These are phyloP conservation scores for Ottelia alismoides DNA, from an alignment of 106 monocot species.

Conservation along the genomic window DNA sequence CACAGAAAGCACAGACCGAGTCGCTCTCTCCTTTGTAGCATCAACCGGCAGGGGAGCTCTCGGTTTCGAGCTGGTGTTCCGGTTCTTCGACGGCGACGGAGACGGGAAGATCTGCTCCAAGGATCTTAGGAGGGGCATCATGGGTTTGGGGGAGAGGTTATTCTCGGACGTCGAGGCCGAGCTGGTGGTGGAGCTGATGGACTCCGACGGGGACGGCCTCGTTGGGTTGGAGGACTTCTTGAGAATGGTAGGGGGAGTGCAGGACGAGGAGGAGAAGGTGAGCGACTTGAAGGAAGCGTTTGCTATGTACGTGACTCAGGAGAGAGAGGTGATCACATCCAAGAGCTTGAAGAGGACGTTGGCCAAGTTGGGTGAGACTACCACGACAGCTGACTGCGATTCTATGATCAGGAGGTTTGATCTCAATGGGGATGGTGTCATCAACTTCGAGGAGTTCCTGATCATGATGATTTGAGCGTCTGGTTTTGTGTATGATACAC, in stretches of 20 bases:
- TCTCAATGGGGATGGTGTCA: constrained; percentile 41
- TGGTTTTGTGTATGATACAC: too few relatives aligned
- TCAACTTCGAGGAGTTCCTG: constrained; percentile 56
- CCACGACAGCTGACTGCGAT: constrained; percentile 27
- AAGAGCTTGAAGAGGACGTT: constrained; percentile 35
- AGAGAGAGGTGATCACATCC: constrained; percentile 27
- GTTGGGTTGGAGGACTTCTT: constrained; percentile 28
- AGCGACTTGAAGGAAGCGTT: constrained; percentile 35
- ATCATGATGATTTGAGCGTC: constrained; percentile 60
- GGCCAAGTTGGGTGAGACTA: constrained; percentile 15
- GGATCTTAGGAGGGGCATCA: constrained; percentile 26
- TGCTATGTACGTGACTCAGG: constrained; percentile 25
- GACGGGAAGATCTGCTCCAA: constrained; percentile 34
- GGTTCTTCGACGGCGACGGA: constrained; percentile 17
- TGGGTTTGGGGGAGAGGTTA: constrained; percentile 14
- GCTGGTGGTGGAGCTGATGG: constrained; percentile 20
- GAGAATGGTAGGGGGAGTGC: constrained; percentile 17
- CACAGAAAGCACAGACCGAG: too few relatives aligned
- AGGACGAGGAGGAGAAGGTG: constrained; percentile 20
- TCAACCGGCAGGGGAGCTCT: neutral
- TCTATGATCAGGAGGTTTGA: constrained; percentile 42
- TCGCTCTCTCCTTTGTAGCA: too few relatives aligned
- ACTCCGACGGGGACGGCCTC: constrained; percentile 33
- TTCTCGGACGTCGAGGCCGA: constrained; percentile 24
- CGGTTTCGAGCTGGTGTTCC: constrained; percentile 14